These are phyloP conservation scores for Erysimum cheiranthoides DNA, from an alignment of 345 rosid species.

Conservation along the genomic window DNA sequence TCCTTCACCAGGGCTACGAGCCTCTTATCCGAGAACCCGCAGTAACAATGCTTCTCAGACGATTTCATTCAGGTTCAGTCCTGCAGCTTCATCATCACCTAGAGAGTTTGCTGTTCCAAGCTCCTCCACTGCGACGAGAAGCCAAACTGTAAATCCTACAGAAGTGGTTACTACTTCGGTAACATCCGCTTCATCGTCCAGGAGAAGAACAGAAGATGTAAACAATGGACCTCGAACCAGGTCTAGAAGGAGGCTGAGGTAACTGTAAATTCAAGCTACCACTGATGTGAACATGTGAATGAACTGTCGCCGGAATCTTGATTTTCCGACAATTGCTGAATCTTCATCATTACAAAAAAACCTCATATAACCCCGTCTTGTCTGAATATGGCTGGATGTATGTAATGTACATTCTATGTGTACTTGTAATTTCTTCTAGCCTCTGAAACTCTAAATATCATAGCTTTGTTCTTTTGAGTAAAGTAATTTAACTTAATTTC, in stretches of 20 bases:
- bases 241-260: slow-evolving; percentile 60
- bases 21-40: slow-evolving; percentile 31
- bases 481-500: slow-evolving; percentile 5
- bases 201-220: slow-evolving; percentile 53
- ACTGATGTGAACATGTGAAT: too few species aligned
- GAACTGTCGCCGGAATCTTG: neutral
- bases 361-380: slow-evolving; percentile 7
- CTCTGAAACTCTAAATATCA: slow-evolving; percentile 30
- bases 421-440: slow-evolving; percentile 29
- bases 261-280: too few species aligned
- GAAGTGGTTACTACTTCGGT: slow-evolving; percentile 49
- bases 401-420: slow-evolving; percentile 27
- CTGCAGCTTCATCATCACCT: slow-evolving; percentile 28
- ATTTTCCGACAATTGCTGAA: neutral
- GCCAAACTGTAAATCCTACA: slow-evolving; percentile 46
- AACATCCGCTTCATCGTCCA: slow-evolving; percentile 53
- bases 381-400: slow-evolving; percentile 28
- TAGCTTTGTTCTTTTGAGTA: neutral
- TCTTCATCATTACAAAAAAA: slow-evolving; percentile 13
- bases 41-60: slow-evolving; percentile 38
- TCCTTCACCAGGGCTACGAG: slow-evolving; percentile 36
- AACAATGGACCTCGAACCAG: slow-evolving; percentile 53
- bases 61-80: slow-evolving; percentile 25
- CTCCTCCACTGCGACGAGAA: slow-evolving; percentile 25
- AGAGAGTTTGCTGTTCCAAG: slow-evolving; percentile 35